Conservation (phyloP, 495 filamentous ascomycete species). For the Penicillium pulvis region DNA sequence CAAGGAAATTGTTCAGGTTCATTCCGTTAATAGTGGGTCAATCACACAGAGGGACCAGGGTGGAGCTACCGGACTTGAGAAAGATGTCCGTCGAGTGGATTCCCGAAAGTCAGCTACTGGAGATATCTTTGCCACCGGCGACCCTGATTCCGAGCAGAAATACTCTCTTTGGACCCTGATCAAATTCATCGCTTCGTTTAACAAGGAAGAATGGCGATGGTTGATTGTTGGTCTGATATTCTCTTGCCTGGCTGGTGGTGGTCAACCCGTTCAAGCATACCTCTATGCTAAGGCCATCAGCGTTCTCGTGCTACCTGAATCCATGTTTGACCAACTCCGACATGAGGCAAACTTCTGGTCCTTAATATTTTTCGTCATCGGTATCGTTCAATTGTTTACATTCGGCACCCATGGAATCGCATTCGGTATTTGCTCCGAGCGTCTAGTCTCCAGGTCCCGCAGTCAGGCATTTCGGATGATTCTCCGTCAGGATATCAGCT, state of each 20-base stretch:
- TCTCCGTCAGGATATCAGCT: constrained; percentile 55
- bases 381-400: constrained; percentile 2
- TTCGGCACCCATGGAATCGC: background rate
- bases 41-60: background rate
- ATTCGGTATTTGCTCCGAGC: constrained; percentile 4
- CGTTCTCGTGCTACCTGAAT: constrained; percentile 39
- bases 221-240: background rate
- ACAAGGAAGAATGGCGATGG: constrained; percentile 24
- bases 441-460: constrained; percentile 6
- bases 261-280: constrained; percentile 33
- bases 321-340: constrained; percentile 19
- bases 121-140: background rate
- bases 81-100: background rate
- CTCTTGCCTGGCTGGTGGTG: constrained; percentile 39
- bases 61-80: background rate
- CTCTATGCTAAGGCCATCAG: constrained; percentile 36
- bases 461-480: constrained; percentile 41
- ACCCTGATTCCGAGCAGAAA: background rate
- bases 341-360: constrained; percentile 60
- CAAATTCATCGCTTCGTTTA: constrained; percentile 6
- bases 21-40: background rate
- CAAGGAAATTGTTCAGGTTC: background rate
- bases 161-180: background rate
- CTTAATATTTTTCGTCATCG: constrained; percentile 65
- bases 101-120: background rate